These are phyloP conservation scores for Cordyceps farinosa DNA, from an alignment of 2,329 filamentous ascomycete genomes.

Conservation along the genomic window DNA sequence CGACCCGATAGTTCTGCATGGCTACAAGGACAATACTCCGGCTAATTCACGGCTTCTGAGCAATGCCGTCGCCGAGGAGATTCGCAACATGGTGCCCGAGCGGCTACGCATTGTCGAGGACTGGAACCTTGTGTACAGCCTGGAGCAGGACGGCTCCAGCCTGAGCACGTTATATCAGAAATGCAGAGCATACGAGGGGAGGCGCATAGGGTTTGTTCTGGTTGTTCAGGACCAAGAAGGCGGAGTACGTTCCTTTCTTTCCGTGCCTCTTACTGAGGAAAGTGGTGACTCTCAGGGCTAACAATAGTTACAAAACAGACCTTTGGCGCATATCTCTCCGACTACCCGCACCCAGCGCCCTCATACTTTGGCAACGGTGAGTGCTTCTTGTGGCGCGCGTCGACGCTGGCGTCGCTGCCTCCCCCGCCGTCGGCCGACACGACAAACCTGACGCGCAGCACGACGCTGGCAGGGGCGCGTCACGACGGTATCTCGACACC, in stretches of 20 bases:
- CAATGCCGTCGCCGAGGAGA: constrained; percentile 80
- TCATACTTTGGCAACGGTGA: constrained; percentile 96
- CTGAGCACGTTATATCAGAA: constrained; percentile 81
- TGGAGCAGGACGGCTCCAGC: constrained; percentile 89
- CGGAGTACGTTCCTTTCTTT: constrained; percentile 49
- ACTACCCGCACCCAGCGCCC: constrained; percentile 73
- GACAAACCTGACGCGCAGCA: constrained; percentile 43
- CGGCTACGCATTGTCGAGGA: constrained; percentile 81
- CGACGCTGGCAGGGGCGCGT: constrained; percentile 30
- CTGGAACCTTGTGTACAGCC: constrained; percentile 82
- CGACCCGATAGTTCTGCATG: constrained; percentile 70
- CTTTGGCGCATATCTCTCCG: constrained; percentile 92
- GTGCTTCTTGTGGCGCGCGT: constrained; percentile 71
- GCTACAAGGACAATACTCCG: constrained; percentile 60
- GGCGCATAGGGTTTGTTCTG: constrained; percentile 82
- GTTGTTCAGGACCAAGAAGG: constrained; percentile 76
- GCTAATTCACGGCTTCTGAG: constrained; percentile 64
- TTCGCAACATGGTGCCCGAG: constrained; percentile 81
- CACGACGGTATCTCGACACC: constrained; percentile 27
- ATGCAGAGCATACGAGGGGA: constrained; percentile 62
- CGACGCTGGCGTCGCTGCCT: constrained; percentile 51
- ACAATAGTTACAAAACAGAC: constrained; percentile 42
- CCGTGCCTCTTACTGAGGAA: not conserved
- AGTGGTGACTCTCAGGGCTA: not conserved
- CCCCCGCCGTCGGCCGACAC: constrained; percentile 52